Base-by-base conservation (phyloP, 1,139 yeast genomes). In the Magnusiomyces ingens region DNA sequence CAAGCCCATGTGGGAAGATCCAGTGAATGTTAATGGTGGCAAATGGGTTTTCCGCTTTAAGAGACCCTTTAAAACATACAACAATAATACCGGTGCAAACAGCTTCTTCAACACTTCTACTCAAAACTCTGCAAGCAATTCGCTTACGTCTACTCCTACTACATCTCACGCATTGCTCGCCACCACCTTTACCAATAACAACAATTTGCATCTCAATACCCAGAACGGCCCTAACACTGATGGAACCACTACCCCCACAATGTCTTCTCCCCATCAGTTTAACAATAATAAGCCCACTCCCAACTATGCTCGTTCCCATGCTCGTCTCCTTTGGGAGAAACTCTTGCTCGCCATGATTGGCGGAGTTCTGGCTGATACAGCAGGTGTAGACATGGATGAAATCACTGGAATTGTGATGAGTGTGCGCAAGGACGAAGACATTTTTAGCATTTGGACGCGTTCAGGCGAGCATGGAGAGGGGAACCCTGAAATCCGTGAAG, bases 1-100 rank as follows among this genome's bases (percentile, higher is more conserved):
- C 46, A 79, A 78, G 62, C 89, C 89, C 18, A 80, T 81, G 55
- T 82, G 88, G 86, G 88, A 83, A 64, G 88, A 83, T 63, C 85
- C 87, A 1, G 72, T 75, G 54, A 82, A 83, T 63, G 68, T 76
- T 49, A 71, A 75, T 52, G 88, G 88, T 44, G 89, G 89, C 2
- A 74, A 85, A 61, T 83, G 87, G 87, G 77, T 79, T 40, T 76
- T 80, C 60, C 72, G 83, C 57, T 75, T 81, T 50, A 60, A 61
- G 45, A 62, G 72, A 35, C 68, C 68, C 13, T 53, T 60, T 43
- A 60, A 61, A 49, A 60, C 59, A 13, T 55, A 57, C 18, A 53
- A 51, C 48, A 48, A 49, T 12, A 53, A 55, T 35, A 45, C 15
- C 15, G 29, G 22, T 11, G 22, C 15, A 10, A 43, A n/a, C 32